Evolutionary conservation across 2,329 filamentous ascomycete genomes (phyloP).

Genomic region (Davidsoniella eucalypti): DNA sequence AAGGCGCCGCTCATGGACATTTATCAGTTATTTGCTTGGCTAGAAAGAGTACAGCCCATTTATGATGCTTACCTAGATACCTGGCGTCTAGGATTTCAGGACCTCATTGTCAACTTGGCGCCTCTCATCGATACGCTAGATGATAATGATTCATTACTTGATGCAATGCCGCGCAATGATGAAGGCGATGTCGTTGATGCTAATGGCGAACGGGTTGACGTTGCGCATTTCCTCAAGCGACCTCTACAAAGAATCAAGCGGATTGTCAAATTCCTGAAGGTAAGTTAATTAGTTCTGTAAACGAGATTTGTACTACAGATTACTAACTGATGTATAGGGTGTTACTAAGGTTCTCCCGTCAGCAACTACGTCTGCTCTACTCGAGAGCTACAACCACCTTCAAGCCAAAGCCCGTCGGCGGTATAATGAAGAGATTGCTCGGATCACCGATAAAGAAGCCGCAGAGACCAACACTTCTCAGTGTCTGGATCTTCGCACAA

Average conservation of each 20-base stretch:
- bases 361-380: slow-evolving; percentile 26
- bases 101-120: slow-evolving; percentile 83
- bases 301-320: neutral
- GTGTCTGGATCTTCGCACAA: slow-evolving; percentile 60
- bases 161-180: slow-evolving; percentile 43
- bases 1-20: slow-evolving; percentile 61
- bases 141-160: slow-evolving; percentile 42
- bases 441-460: slow-evolving; percentile 69
- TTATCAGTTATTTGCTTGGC: slow-evolving; percentile 63
- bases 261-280: slow-evolving; percentile 68
- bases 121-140: slow-evolving; percentile 39
- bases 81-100: slow-evolving; percentile 88
- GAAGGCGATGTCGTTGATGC: slow-evolving; percentile 52
- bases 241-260: slow-evolving; percentile 80
- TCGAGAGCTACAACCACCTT: slow-evolving; percentile 47
- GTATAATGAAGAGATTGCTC: slow-evolving; percentile 49
- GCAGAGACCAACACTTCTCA: slow-evolving; percentile 66
- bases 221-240: slow-evolving; percentile 80
- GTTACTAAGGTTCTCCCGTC: slow-evolving; percentile 39
- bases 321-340: slow-evolving; percentile 22
- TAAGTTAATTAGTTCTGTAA: slow-evolving; percentile 19
- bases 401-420: slow-evolving; percentile 59
- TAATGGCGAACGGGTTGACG: slow-evolving; percentile 80
- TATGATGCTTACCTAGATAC: slow-evolving; percentile 75
- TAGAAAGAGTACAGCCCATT: slow-evolving; percentile 56